Evolutionary conservation across 2,329 filamentous ascomycete species (phyloP).

Genomic region (Calonectria henricotiae): DNA sequence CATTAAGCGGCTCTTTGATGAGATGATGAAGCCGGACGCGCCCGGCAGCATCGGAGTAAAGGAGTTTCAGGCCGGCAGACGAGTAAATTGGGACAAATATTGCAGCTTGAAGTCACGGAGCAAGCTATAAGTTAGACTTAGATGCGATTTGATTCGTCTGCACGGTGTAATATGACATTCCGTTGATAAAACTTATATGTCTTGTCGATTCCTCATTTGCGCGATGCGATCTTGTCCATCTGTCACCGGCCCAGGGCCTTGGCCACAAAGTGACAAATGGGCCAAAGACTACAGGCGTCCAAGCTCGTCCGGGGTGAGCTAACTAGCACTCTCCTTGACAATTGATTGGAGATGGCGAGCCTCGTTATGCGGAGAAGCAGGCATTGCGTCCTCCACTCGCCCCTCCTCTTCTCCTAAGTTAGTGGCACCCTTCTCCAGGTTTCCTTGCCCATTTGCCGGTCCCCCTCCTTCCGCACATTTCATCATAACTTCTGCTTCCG

Average conservation of each 20-base stretch:
- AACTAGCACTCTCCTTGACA: neutral
- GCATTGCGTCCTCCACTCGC: neutral
- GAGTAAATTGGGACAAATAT: slow-evolving; percentile 44
- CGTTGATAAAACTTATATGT: neutral
- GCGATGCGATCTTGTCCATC: neutral
- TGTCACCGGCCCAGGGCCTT: too few species aligned
- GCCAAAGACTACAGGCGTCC: neutral
- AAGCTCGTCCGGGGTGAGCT: slow-evolving; percentile 8
- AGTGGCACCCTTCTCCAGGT: slow-evolving; percentile 18
- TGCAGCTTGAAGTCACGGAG: neutral
- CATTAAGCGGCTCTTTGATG: slow-evolving; percentile 40
- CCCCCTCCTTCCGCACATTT: slow-evolving; percentile 16
- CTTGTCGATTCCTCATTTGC: neutral
- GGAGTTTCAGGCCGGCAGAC: slow-evolving; percentile 43
- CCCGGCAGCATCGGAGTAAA: slow-evolving; percentile 37
- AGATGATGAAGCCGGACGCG: slow-evolving; percentile 43
- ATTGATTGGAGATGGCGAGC: slow-evolving; percentile 16
- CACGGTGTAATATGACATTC: neutral
- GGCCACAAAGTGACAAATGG: neutral
- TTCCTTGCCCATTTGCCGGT: slow-evolving; percentile 23
- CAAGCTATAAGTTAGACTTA: slow-evolving; percentile 26
- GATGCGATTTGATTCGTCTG: neutral
- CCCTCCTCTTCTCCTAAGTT: slow-evolving; percentile 19
- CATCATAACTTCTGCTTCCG: slow-evolving; percentile 20
- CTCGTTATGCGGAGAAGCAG: slow-evolving; percentile 14